Evolutionary conservation across 768 basidiomycete genomes (phyloP), one percentile per base, ranked within the genome.

Genomic region (Leucocoprinus sp.): DNA sequence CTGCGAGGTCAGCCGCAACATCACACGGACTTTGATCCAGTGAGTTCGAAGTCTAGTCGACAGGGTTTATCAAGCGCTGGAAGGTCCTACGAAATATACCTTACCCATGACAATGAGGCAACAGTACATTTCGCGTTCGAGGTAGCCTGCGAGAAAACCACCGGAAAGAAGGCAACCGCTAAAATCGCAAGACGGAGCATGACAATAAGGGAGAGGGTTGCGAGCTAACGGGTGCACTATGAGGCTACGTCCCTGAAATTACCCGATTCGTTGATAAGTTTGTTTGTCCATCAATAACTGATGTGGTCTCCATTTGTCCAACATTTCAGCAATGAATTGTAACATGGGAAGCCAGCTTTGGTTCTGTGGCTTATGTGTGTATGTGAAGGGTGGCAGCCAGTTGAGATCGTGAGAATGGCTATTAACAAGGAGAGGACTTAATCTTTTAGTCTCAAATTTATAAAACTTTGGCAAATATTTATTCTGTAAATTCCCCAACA

Each of bases 1-100:
- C 68, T 42, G 62, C 68, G 0, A 73, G 58, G 27, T 60, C 61
- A n/a, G 65, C 56, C 6, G 68, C 67, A 26, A 75, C 62, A n/a
- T 61, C 51, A 49, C 74, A 76, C 26, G 74, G 74, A 50, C 57
- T 69, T 45, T 73, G 69, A 1, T 48, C 38, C 0, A 57, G 36
- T 0, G 65, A 61, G 52, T 72, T 76, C 52, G 53, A 66, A 17
- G 64, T 53, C 75, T 75, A 42, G 27, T 38, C 8, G 5, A 33
- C 14, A 9, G 17, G 40, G 23, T 31, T 6, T 12, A 35, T 49
- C n/a, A 33, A 27, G 22, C 27, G 39, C 34, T 26, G 6, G 27
- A 17, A 8, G n/a, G 5, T 8, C 8, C 31, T 3, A 24, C 34
- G 7, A 21, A n/a, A 17, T 15, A 2, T 15, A 4, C 23, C 46